Conservation (phyloP, 108 stramenopile species). For the Chaetoceros muelleri region DNA sequence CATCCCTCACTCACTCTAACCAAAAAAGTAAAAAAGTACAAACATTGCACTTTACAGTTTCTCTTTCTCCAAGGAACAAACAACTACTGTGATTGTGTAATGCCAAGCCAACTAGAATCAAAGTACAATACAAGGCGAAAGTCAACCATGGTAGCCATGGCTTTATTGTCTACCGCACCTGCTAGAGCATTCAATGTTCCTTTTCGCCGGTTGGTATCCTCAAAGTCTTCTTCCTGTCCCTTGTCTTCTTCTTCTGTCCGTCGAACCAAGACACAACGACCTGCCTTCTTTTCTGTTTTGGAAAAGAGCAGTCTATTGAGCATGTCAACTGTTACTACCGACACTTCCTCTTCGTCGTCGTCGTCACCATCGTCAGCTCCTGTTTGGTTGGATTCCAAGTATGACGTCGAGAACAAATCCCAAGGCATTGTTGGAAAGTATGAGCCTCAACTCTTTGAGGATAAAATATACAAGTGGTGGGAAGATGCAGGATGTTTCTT, state of each 20-base stretch:
- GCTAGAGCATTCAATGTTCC: background rate
- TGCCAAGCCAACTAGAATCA: background rate
- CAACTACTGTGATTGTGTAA: too few species aligned
- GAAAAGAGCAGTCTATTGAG: background rate
- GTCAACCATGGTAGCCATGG: background rate
- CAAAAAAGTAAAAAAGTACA: too few species aligned
- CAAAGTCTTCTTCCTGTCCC: too few species aligned
- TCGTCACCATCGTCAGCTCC: too few species aligned
- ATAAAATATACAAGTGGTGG: slow-evolving; percentile 75
- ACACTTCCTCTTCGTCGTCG: too few species aligned
- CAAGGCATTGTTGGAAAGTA: slow-evolving; percentile 33
- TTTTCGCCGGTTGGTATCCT: background rate
- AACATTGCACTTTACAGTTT: too few species aligned
- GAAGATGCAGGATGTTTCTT: slow-evolving; percentile 69
- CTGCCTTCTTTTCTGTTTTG: background rate
- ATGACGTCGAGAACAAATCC: slow-evolving; percentile 40
- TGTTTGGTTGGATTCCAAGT: slow-evolving; percentile 6
- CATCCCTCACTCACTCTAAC: too few species aligned
- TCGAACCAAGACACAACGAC: background rate
- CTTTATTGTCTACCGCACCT: background rate
- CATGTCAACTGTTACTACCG: background rate
- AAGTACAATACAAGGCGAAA: background rate
- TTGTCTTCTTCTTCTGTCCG: background rate
- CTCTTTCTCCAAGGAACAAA: too few species aligned
- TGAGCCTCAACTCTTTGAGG: slow-evolving; percentile 67